Evolutionary conservation across 2,329 filamentous ascomycete species (phyloP).

Genomic region (Verticillium nubilum): DNA sequence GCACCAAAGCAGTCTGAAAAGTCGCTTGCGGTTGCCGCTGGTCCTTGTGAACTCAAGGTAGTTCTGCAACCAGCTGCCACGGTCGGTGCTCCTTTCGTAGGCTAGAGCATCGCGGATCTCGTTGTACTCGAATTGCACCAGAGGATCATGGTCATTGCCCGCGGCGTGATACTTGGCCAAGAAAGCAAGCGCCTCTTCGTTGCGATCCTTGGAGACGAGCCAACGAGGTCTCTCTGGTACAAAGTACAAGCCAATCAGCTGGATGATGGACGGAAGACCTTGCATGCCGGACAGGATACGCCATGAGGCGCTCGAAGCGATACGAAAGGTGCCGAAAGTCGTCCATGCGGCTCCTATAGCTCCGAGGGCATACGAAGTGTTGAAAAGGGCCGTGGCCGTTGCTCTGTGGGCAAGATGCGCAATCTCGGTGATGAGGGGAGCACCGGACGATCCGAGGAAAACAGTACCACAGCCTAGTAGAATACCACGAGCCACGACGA

Average conservation of each 20-base stretch:
- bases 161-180: conserved; percentile 42
- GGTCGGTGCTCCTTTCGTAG: neutral
- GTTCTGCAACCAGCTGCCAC: conserved; percentile 19
- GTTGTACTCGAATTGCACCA: conserved; percentile 35
- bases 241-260: conserved; percentile 3
- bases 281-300: conserved; percentile 1
- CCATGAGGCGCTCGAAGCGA: neutral
- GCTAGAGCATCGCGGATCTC: conserved; percentile 27
- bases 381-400: conserved; percentile 26
- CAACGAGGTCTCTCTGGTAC: conserved; percentile 27
- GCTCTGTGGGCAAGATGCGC: conserved; percentile 10
- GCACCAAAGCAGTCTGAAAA: conserved; percentile 34
- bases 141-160: conserved; percentile 39
- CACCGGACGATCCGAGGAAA: neutral
- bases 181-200: conserved; percentile 23
- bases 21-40: conserved; percentile 23
- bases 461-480: conserved; percentile 31
- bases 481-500: conserved; percentile 31
- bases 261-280: conserved; percentile 1
- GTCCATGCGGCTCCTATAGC: conserved; percentile 31
- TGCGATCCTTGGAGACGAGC: conserved; percentile 22
- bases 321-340: conserved; percentile 25
- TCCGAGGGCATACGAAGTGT: conserved; percentile 29
- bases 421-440: conserved; percentile 7
- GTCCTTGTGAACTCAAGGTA: conserved; percentile 31